These are phyloP conservation scores for Sarcocystis neurona DNA, from an alignment of 169 alveolate species.

Conservation along the genomic window DNA sequence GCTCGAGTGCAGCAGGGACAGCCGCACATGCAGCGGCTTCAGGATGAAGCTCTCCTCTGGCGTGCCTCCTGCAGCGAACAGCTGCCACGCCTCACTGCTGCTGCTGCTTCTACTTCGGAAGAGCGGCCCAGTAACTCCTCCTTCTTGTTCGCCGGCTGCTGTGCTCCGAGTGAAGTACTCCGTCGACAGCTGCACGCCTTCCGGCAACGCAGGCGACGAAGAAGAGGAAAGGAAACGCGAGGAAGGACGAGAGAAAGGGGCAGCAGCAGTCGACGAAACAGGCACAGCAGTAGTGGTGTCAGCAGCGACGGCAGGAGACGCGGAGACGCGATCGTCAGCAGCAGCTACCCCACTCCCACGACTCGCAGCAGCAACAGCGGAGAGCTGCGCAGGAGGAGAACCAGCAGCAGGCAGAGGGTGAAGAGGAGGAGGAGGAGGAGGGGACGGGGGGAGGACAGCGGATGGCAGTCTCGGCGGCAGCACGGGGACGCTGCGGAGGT, in stretches of 20 bases:
- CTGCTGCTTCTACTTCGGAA: not conserved
- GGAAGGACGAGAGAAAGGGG: not conserved
- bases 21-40: constrained; percentile 69
- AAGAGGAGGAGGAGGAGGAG: not conserved
- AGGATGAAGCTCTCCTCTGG: constrained; percentile 55
- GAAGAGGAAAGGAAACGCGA: not conserved
- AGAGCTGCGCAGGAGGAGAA: not conserved
- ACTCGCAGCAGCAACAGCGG: not conserved
- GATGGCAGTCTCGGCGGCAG: too few relatives aligned
- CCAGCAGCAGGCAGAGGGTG: not conserved
- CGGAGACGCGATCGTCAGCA: too few relatives aligned
- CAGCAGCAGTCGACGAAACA: not conserved
- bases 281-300: too few relatives aligned
- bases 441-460: too few relatives aligned
- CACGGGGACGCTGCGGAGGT: too few relatives aligned
- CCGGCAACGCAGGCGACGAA: too few relatives aligned
- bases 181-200: too few relatives aligned
- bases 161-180: too few relatives aligned
- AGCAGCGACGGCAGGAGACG: too few relatives aligned
- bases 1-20: constrained; percentile 66
- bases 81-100: not conserved
- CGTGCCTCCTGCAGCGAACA: not conserved
- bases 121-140: not conserved
- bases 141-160: too few relatives aligned
- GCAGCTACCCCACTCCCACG: not conserved